phyloP scores from a whole-genome alignment of 371 early-diverging fungal species.

The Nematocida sp. region DNA sequence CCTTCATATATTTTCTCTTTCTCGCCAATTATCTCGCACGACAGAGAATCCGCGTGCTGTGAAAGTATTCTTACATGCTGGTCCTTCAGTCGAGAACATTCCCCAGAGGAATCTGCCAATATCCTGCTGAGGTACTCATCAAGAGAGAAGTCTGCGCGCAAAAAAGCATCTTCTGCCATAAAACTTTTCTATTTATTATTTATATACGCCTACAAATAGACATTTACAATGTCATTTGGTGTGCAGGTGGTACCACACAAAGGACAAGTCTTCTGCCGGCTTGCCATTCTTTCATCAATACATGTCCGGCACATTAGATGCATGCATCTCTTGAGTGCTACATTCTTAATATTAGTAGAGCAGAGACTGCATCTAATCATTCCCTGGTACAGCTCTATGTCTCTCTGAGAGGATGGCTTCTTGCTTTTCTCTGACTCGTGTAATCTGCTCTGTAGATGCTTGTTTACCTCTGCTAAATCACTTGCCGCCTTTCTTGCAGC shows the following conservation, averaged over 20 bases:
- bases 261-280: slow-evolving; percentile 93
- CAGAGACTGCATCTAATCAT: slow-evolving; percentile 67
- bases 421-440: not conserved
- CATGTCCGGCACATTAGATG: slow-evolving; percentile 76
- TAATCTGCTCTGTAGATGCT: slow-evolving; percentile 12
- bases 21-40: slow-evolving; percentile 19
- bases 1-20: slow-evolving; percentile 18
- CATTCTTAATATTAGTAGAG: slow-evolving; percentile 65
- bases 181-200: slow-evolving; percentile 36
- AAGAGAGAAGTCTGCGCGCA: slow-evolving; percentile 27
- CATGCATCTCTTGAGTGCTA: slow-evolving; percentile 69
- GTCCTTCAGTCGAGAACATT: slow-evolving; percentile 35
- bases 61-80: slow-evolving; percentile 24
- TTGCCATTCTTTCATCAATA: slow-evolving; percentile 79
- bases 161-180: slow-evolving; percentile 36
- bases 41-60: slow-evolving; percentile 29
- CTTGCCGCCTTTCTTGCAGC: slow-evolving; percentile 22
- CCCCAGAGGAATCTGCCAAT: slow-evolving; percentile 27
- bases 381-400: slow-evolving; percentile 60
- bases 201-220: slow-evolving; percentile 72
- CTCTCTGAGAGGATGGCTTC: not conserved
- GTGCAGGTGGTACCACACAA: slow-evolving; percentile 86
- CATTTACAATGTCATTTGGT: slow-evolving; percentile 79
- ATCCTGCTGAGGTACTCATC: slow-evolving; percentile 38
- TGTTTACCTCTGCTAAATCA: slow-evolving; percentile 31